phyloP scores from a whole-genome alignment of 768 basidiomycete genomes.

The Sarcomyxa edulis region DNA sequence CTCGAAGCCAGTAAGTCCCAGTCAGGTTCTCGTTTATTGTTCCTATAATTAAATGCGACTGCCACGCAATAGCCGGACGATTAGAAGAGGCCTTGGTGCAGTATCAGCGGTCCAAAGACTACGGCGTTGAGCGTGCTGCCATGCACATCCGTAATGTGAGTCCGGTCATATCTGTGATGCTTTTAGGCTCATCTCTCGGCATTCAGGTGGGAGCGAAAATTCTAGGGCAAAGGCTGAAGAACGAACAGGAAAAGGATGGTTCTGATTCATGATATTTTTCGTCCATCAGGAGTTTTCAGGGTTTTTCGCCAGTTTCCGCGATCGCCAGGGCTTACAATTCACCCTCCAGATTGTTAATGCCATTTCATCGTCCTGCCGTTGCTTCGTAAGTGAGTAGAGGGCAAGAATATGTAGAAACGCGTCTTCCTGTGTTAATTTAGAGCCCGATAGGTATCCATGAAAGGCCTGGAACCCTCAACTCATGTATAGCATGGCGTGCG shows the following conservation, averaged over 20 bases:
- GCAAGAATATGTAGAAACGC: too few species aligned
- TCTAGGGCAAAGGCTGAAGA: slow-evolving; percentile 55
- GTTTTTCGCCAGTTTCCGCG: too few species aligned
- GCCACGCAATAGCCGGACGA: slow-evolving; percentile 52
- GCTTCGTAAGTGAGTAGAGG: too few species aligned
- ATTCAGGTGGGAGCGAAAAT: slow-evolving; percentile 77
- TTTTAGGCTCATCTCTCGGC: neutral
- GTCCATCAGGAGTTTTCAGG: too few species aligned
- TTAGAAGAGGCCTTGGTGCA: slow-evolving; percentile 77
- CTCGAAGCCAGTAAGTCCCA: slow-evolving; percentile 74
- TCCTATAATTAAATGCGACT: slow-evolving; percentile 21
- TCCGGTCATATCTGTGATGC: neutral
- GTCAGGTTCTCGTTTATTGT: slow-evolving; percentile 14
- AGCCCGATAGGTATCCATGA: too few species aligned
- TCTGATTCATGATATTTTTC: slow-evolving; percentile 4
- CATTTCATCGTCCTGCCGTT: too few species aligned
- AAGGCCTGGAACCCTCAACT: too few species aligned
- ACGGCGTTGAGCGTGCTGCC: slow-evolving; percentile 77
- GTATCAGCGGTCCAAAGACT: slow-evolving; percentile 74
- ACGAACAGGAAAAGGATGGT: slow-evolving; percentile 24
- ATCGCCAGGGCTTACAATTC: too few species aligned
- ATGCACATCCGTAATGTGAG: slow-evolving; percentile 80
- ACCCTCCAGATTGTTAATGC: too few species aligned
- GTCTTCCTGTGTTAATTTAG: too few species aligned
- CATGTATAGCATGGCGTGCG: too few species aligned